phyloP scores from a whole-genome alignment of 169 alveolate species.

The Condylostoma magnum region DNA sequence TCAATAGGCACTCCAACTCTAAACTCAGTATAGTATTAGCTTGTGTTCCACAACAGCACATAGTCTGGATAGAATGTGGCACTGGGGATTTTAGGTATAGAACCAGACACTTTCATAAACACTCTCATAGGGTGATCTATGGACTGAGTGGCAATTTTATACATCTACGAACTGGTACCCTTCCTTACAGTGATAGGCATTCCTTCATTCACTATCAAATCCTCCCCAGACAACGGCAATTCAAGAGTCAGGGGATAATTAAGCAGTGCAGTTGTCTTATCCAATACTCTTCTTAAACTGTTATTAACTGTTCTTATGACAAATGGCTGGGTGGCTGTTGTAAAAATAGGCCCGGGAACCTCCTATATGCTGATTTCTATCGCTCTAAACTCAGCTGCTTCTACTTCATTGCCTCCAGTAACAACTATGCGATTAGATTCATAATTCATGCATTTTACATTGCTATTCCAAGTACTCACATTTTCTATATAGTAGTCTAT shows the following conservation, averaged over 20 bases:
- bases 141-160: too few relatives aligned
- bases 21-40: neutral
- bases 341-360: neutral
- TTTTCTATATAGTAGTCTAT: neutral
- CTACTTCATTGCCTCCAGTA: neutral
- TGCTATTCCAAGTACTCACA: neutral
- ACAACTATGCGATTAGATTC: neutral
- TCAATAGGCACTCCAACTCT: neutral
- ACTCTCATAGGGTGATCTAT: constrained; percentile 7
- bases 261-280: neutral
- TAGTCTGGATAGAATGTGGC: neutral
- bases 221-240: neutral
- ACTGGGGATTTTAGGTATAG: neutral
- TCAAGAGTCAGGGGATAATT: neutral
- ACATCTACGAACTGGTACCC: neutral
- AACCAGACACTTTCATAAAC: neutral
- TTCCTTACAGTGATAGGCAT: neutral
- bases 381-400: neutral
- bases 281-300: neutral
- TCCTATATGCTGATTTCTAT: neutral
- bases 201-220: neutral
- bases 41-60: neutral
- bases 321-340: neutral
- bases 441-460: neutral
- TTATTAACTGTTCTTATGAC: neutral